Conservation (phyloP, 2,329 filamentous ascomycete genomes). For the Coniella lustricola region DNA sequence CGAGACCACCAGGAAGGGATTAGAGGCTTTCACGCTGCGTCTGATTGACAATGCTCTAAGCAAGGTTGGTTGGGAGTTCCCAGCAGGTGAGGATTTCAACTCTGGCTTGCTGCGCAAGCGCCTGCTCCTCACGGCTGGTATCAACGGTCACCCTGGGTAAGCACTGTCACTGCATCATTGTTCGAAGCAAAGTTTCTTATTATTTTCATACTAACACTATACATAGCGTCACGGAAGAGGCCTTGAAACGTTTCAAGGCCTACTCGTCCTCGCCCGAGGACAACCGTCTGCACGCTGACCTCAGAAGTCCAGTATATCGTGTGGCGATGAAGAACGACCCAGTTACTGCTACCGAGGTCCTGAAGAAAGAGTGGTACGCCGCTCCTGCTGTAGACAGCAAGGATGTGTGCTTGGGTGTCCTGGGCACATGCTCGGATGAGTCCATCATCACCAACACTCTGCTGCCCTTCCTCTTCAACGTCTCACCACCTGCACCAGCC, state of each 20-base stretch:
- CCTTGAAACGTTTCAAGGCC: constrained; percentile 70
- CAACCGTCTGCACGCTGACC: constrained; percentile 69
- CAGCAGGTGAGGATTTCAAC: constrained; percentile 72
- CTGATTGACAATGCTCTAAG: constrained; percentile 69
- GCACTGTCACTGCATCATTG: constrained; percentile 22
- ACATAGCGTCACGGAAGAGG: constrained; percentile 60
- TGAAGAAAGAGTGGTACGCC: constrained; percentile 78
- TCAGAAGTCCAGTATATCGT: constrained; percentile 74
- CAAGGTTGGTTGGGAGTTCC: constrained; percentile 79
- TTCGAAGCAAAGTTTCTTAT: not conserved
- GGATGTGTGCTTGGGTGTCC: constrained; percentile 70
- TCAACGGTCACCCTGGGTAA: constrained; percentile 68
- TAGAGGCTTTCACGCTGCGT: constrained; percentile 73
- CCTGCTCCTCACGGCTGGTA: constrained; percentile 67
- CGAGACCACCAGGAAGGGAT: constrained; percentile 59
- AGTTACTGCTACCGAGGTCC: constrained; percentile 58
- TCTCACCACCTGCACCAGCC: constrained; percentile 40
- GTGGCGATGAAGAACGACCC: constrained; percentile 67
- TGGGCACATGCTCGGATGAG: constrained; percentile 65
- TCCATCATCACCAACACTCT: constrained; percentile 60
- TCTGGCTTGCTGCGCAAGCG: constrained; percentile 75
- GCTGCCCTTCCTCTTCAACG: constrained; percentile 73
- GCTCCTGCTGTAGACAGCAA: constrained; percentile 87
- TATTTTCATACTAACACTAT: constrained; percentile 21
- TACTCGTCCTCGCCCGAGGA: constrained; percentile 64